Percentiles rank a stretch among this genome's conserved stretches.
Conservation (phyloP, 164 flowering plant genomes). For the Macadamia integrifolia region DNA sequence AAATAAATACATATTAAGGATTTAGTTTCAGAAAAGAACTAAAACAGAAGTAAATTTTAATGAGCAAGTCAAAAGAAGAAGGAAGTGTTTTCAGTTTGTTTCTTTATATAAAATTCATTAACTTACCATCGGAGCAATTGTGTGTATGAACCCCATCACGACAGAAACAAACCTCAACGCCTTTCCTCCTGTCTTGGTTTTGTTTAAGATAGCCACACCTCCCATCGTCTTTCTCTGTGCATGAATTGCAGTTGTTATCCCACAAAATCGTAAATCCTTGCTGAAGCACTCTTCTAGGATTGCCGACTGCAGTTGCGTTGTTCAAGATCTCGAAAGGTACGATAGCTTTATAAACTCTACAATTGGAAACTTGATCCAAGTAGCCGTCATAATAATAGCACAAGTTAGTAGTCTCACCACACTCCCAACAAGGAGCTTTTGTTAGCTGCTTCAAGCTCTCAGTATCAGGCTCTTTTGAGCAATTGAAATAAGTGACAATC, state of each 20-base stretch:
- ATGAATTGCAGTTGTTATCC: neutral
- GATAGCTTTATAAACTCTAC: conserved; percentile 2
- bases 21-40: no score
- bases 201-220: no score
- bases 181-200: no score
- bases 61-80: no score
- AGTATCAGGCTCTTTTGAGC: neutral
- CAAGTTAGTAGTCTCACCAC: conserved; percentile 3
- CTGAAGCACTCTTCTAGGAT: conserved; percentile 3
- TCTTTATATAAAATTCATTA: no score
- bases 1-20: no score
- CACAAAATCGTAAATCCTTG: conserved; percentile 2
- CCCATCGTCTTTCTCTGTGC: no score
- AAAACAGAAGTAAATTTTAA: no score
- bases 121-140: no score
- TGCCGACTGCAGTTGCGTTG: conserved; percentile 6
- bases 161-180: no score
- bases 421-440: conserved; percentile 1
- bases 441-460: neutral
- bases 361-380: conserved; percentile 1
- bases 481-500: conserved; percentile 7
- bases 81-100: no score
- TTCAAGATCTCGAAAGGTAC: neutral
- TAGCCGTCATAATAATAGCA: conserved; percentile 12
- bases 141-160: no score